A percentile compares a stretch with the other conserved stretches of the same genome.
These are phyloP conservation scores for Trypanosoma lewisi DNA, from an alignment of 208 protist genomes.

Conservation along the genomic window DNA sequence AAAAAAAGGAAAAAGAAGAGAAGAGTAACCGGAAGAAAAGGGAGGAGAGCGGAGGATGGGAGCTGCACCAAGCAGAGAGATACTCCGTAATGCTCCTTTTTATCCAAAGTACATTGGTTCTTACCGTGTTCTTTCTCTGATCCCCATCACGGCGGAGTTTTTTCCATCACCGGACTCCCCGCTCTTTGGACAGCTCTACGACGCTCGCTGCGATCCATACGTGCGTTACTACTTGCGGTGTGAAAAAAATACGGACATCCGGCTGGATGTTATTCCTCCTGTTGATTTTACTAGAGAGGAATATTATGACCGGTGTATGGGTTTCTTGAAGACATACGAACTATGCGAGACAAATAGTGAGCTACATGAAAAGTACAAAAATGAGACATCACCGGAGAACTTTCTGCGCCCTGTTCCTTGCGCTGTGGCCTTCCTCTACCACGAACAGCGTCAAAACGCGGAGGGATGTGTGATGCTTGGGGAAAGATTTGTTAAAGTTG, in stretches of 20 bases:
- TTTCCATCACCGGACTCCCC: slow-evolving; percentile 53
- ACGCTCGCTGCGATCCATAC: slow-evolving; percentile 49
- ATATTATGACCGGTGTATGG: slow-evolving; percentile 30
- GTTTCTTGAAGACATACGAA: not conserved
- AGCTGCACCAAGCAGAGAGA: slow-evolving; percentile 60
- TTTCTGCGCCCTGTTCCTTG: slow-evolving; percentile 40
- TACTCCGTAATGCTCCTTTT: slow-evolving; percentile 44
- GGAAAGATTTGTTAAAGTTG: slow-evolving; percentile 43
- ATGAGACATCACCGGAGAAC: slow-evolving; percentile 23
- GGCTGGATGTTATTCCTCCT: slow-evolving; percentile 45
- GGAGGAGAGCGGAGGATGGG: slow-evolving; percentile 38
- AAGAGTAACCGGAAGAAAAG: slow-evolving; percentile 16
- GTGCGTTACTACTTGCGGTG: slow-evolving; percentile 68
- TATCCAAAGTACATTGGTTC: slow-evolving; percentile 22
- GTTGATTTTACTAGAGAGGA: slow-evolving; percentile 27
- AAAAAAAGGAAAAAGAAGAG: not conserved
- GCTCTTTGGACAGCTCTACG: slow-evolving; percentile 60
- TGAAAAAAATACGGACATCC: slow-evolving; percentile 23
- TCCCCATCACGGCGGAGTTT: slow-evolving; percentile 48
- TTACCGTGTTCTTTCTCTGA: slow-evolving; percentile 40
- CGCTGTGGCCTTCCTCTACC: slow-evolving; percentile 65
- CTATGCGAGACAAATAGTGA: slow-evolving; percentile 37
- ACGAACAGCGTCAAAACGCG: slow-evolving; percentile 32
- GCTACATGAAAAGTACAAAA: slow-evolving; percentile 29
- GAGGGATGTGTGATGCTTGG: slow-evolving; percentile 49